These are phyloP conservation scores for Candida methanosorbosa DNA, from an alignment of 805 yeast genomes.

Conservation along the genomic window DNA sequence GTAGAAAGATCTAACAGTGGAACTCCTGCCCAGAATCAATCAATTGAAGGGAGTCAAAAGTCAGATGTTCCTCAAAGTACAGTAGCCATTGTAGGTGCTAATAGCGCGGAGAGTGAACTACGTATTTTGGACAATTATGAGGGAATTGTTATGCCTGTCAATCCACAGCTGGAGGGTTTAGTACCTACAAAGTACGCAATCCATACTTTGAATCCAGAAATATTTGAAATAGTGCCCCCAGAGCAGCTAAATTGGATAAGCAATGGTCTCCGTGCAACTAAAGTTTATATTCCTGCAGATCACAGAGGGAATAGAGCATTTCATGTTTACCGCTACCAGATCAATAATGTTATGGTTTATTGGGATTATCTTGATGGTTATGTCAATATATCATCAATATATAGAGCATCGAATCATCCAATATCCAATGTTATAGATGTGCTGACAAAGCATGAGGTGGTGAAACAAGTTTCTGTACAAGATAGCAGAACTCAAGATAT, in stretches of 20 bases:
- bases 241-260: neutral
- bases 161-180: too few species aligned
- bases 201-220: neutral
- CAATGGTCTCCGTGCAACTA: neutral
- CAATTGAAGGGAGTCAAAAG: too few species aligned
- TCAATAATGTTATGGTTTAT: neutral
- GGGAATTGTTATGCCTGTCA: too few species aligned
- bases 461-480: neutral
- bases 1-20: too few species aligned
- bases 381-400: neutral
- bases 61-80: too few species aligned
- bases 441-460: neutral
- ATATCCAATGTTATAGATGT: neutral
- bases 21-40: too few species aligned
- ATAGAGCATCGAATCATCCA: neutral
- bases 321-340: neutral
- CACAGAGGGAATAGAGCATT: neutral
- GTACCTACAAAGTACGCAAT: too few species aligned
- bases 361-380: conserved; percentile 2
- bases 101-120: too few species aligned
- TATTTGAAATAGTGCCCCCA: neutral
- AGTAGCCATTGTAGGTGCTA: too few species aligned
- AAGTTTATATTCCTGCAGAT: neutral
- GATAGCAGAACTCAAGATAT: neutral
- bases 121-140: too few species aligned